Conservation (phyloP, 2,329 filamentous ascomycete species). For the Diaporthe sp. region DNA sequence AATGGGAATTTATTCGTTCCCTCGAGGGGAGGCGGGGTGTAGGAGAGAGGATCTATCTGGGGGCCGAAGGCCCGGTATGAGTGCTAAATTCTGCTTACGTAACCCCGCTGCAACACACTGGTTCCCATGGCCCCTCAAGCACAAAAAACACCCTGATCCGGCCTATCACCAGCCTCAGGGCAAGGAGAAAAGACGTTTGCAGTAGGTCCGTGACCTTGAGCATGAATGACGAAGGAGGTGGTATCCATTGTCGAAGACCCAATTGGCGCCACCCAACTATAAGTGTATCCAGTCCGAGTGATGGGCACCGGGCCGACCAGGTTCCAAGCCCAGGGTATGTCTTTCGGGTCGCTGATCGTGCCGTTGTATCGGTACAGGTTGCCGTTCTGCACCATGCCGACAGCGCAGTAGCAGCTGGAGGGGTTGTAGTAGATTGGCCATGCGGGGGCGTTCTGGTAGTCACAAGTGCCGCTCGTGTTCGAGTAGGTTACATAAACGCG, state of each 20-base stretch:
- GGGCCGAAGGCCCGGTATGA: no score
- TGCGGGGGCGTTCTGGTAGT: neutral
- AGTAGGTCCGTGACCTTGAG: neutral
- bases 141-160: neutral
- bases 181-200: neutral
- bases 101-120: no score
- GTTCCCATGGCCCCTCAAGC: neutral
- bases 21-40: no score
- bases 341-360: neutral
- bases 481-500: neutral
- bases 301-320: neutral
- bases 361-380: neutral
- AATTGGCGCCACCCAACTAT: neutral
- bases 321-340: neutral
- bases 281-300: neutral
- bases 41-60: no score
- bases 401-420: neutral
- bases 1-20: no score
- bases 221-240: neutral
- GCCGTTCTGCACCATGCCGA: neutral
- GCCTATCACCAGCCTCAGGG: neutral
- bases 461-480: neutral
- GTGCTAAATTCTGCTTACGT: no score
- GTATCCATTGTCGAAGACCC: slow-evolving; percentile 5
- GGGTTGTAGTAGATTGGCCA: neutral